A percentile compares a stretch with the other conserved stretches of the same genome.
Evolutionary conservation across 192 early-diverging fungal species (phyloP).

Genomic region (Fimicolochytrium jonesii): DNA sequence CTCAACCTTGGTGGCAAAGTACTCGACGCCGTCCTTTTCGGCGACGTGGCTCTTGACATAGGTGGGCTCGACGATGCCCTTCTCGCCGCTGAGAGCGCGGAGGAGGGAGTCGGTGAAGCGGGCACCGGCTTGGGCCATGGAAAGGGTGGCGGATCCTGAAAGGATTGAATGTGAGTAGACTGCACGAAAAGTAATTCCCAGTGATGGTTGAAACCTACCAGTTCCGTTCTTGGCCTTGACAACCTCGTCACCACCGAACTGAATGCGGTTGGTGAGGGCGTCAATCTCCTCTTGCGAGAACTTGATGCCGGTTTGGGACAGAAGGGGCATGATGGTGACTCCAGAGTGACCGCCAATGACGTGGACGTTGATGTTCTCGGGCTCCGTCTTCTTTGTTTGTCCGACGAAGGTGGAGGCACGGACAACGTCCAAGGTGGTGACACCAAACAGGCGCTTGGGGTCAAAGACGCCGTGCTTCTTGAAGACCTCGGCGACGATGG

Average conservation of each 20-base stretch:
- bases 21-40: constrained; percentile 53
- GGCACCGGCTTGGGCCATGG: constrained; percentile 62
- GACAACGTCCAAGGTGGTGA: constrained; percentile 92
- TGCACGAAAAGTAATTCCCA: too few species aligned
- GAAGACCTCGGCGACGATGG: constrained; percentile 90
- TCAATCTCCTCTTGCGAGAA: constrained; percentile 80
- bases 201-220: constrained; percentile 37
- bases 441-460: constrained; percentile 81
- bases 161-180: too few species aligned
- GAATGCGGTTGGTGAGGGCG: constrained; percentile 89
- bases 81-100: constrained; percentile 72
- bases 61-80: constrained; percentile 83
- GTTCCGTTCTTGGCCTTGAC: constrained; percentile 97
- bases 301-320: constrained; percentile 61
- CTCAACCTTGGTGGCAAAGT: constrained; percentile 61
- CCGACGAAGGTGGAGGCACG: constrained; percentile 89
- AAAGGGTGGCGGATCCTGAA: constrained; percentile 53
- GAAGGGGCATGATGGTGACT: constrained; percentile 89
- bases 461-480: constrained; percentile 88
- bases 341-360: constrained; percentile 96
- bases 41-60: constrained; percentile 75
- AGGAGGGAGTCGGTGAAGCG: constrained; percentile 86
- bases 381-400: constrained; percentile 68
- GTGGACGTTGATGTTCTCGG: constrained; percentile 67
- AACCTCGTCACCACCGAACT: constrained; percentile 97